A percentile compares a stretch with the other conserved stretches of the same genome.
Conservation (phyloP, 495 filamentous ascomycete species). For the Penicillium robsamsonii region DNA sequence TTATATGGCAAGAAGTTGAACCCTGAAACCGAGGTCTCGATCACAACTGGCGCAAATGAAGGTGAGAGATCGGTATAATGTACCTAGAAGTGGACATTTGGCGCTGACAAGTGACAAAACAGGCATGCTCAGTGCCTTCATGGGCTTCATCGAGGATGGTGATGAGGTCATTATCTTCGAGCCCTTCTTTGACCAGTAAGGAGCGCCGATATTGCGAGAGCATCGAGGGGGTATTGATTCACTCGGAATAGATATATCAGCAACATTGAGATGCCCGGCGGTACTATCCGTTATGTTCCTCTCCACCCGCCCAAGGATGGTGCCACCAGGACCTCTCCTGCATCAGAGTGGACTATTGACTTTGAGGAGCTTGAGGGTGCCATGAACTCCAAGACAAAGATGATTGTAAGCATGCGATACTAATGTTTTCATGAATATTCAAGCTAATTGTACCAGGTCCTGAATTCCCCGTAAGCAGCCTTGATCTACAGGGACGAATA, state of each 20-base stretch:
- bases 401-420: conserved; percentile 68
- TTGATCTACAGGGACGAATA: background rate
- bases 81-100: background rate
- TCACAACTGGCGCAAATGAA: conserved; percentile 97
- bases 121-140: conserved; percentile 88
- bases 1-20: conserved; percentile 77
- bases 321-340: conserved; percentile 71
- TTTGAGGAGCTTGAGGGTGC: conserved; percentile 77
- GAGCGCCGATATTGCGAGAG: background rate
- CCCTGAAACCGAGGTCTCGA: conserved; percentile 86
- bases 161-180: conserved; percentile 98
- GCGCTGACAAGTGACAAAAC: background rate
- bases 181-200: conserved; percentile 96
- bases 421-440: too few relatives aligned
- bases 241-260: conserved; percentile 66
- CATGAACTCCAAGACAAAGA: conserved; percentile 84
- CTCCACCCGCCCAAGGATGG: conserved; percentile 88
- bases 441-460: conserved; percentile 31
- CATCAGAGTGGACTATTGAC: conserved; percentile 85
- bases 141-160: conserved; percentile 91
- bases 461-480: conserved; percentile 44
- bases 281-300: conserved; percentile 89
- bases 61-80: conserved; percentile 44
- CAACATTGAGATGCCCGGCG: conserved; percentile 97
- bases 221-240: conserved; percentile 6